Conservation (phyloP, 768 basidiomycete species). For the Kwoniella shandongensis region DNA sequence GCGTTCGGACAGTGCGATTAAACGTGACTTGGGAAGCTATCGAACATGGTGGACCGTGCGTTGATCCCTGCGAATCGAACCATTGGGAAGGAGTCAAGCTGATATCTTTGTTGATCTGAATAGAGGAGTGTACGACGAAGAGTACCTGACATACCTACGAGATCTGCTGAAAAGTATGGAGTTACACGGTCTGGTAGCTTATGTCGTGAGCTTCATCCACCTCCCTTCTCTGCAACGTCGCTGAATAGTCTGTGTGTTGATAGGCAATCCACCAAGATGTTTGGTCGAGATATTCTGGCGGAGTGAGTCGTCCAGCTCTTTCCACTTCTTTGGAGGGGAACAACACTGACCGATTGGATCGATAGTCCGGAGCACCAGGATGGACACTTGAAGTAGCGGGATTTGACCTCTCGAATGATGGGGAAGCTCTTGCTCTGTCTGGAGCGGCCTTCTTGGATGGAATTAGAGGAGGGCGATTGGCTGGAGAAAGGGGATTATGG, state of each 20-base stretch:
- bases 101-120: background rate
- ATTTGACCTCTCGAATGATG: slow-evolving; percentile 65
- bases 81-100: background rate
- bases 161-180: slow-evolving; percentile 56
- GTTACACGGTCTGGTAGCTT: slow-evolving; percentile 41
- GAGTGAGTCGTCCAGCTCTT: slow-evolving; percentile 50
- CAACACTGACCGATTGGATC: background rate
- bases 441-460: slow-evolving; percentile 86
- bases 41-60: slow-evolving; percentile 88
- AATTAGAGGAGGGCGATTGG: slow-evolving; percentile 64
- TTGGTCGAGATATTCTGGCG: slow-evolving; percentile 91
- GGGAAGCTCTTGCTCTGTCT: slow-evolving; percentile 68
- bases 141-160: slow-evolving; percentile 78
- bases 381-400: slow-evolving; percentile 89
- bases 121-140: slow-evolving; percentile 64
- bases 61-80: too few species aligned
- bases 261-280: slow-evolving; percentile 81
- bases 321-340: background rate
- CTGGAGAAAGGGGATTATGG: slow-evolving; percentile 82
- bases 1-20: slow-evolving; percentile 88
- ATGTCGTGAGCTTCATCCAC: slow-evolving; percentile 56
- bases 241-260: background rate
- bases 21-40: slow-evolving; percentile 96
- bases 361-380: slow-evolving; percentile 80
- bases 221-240: slow-evolving; percentile 63